Evolutionary conservation across 495 filamentous ascomycete species (phyloP), one percentile per base, ranked within the genome.

Genomic region (Aspergillus haitiensis): DNA sequence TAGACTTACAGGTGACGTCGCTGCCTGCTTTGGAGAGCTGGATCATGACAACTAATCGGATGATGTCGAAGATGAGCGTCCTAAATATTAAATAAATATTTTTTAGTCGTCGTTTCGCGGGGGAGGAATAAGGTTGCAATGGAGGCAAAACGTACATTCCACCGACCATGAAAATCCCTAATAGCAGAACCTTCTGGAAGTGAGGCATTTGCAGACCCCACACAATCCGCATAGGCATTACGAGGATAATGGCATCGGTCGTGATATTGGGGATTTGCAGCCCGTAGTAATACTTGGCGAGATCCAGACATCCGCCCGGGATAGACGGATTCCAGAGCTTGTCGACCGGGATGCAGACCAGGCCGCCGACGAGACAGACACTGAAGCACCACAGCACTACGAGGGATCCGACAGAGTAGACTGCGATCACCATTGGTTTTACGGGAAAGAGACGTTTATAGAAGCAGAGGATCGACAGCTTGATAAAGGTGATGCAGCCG

Each of bases 201-300:
- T 31, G 6, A 0, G 61, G 69, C 55, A 72, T 62, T 2, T 61
- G 60, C 3, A 72, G 59, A 1, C 55, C 34, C 46, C 54, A 44
- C 13, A 77, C 61, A 1, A 73, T 58, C 12, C 66, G 67, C 0
- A 76, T 50, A 1, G 75, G 73, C 7, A 75, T 55, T 5, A 71
- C n/a, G 1, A 75, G 64, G 12, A 78, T 48, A 5, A 69, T 59
- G 10, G 77, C 11, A 31, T 78, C 75, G 12, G 65, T 74, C 6
- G 61, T 40, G 46, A 71, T 77, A 42, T 78, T 78, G 32, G 70
- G 60, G 4, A 64, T 64, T 1, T 72, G 72, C 5, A 68, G 71
- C 13, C 64, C 68, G n/a, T 72, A 66, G 37, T 75, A 72, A 7
- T 76, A 11, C 6, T 27, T 64, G 4, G 39, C 32, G 32, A 64